Evolutionary conservation across 129 eudicot species (phyloP).

Genomic region (Erigeron canadensis): DNA sequence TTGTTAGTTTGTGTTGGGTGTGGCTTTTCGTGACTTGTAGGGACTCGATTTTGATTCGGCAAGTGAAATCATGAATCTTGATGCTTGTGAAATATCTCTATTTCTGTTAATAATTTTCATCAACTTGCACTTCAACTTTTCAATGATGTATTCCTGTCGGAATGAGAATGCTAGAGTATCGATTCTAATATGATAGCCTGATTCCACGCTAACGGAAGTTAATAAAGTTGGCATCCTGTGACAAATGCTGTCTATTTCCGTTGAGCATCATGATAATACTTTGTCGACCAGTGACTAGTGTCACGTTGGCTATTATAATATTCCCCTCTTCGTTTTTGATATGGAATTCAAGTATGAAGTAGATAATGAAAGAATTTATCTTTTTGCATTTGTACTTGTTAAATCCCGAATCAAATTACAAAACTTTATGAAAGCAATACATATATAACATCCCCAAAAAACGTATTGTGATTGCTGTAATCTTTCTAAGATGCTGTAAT

Average conservation of each 20-base stretch:
- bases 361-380: neutral
- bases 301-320: neutral
- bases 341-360: neutral
- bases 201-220: conserved; percentile 24
- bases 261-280: neutral
- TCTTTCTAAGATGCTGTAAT: conserved; percentile 50
- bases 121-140: conserved; percentile 21
- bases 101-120: neutral
- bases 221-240: conserved; percentile 11
- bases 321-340: too few relatives aligned
- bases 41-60: neutral
- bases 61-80: conserved; percentile 3
- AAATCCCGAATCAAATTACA: conserved; percentile 6
- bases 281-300: neutral
- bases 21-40: neutral
- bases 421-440: conserved; percentile 21
- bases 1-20: neutral
- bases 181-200: conserved; percentile 9
- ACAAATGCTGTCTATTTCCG: neutral
- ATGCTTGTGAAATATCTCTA: conserved; percentile 10
- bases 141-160: neutral
- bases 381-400: neutral
- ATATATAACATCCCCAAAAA: conserved; percentile 5
- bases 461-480: neutral
- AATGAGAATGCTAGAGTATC: neutral